phyloP scores from a whole-genome alignment of 2,329 filamentous ascomycete genomes.

The Neobulgaria alba region DNA sequence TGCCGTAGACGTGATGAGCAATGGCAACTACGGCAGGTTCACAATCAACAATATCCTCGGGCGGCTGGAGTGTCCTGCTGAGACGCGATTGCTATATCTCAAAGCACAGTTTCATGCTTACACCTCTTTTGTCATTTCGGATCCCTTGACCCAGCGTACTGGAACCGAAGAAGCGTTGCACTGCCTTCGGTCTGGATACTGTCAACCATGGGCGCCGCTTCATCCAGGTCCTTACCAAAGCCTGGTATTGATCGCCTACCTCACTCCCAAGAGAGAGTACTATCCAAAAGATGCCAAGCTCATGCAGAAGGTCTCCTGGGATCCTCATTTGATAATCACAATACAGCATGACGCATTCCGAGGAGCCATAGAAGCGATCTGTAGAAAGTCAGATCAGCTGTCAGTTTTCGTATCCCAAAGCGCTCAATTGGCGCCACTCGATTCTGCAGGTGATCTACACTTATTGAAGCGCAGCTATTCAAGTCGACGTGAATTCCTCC shows the following conservation, averaged over 20 bases:
- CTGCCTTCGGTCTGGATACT: neutral
- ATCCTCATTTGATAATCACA: neutral
- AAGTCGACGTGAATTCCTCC: neutral
- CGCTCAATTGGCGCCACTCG: neutral
- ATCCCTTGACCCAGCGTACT: neutral
- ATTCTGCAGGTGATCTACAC: neutral
- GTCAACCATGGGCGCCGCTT: neutral
- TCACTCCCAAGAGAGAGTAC: neutral
- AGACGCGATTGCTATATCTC: slow-evolving; percentile 44
- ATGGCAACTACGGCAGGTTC: slow-evolving; percentile 39
- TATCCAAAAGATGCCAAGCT: neutral
- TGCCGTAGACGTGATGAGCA: slow-evolving; percentile 30
- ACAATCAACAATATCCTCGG: slow-evolving; percentile 45
- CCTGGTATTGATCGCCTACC: neutral
- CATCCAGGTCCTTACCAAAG: neutral
- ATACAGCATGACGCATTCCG: neutral
- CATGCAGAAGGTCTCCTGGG: neutral
- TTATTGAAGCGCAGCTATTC: neutral
- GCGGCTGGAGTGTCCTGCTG: slow-evolving; percentile 47
- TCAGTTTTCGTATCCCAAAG: neutral
- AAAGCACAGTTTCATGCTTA: slow-evolving; percentile 52
- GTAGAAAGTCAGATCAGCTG: neutral
- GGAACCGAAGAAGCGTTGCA: neutral
- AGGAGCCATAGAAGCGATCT: neutral
- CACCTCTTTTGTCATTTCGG: slow-evolving; percentile 39